phyloP scores from a whole-genome alignment of 1,284 basidiomycete species.

The Irpex rosettiformis region DNA sequence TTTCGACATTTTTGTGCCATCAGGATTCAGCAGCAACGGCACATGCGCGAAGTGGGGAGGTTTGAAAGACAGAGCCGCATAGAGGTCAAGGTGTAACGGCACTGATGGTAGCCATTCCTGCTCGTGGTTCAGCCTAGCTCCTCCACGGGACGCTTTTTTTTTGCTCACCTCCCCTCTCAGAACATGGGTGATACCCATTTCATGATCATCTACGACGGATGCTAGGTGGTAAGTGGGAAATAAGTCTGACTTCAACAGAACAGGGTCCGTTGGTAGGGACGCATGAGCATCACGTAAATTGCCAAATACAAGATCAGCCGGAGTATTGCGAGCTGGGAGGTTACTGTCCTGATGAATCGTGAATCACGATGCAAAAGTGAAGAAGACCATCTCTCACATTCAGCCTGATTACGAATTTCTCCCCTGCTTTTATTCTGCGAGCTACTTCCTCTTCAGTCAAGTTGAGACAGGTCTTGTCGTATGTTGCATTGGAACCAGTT shows the following conservation, averaged over 20 bases:
- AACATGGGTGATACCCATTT: conserved; percentile 96
- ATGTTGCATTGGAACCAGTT: conserved; percentile 71
- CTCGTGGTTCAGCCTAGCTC: neutral
- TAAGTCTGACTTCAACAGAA: conserved; percentile 88
- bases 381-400: conserved; percentile 53
- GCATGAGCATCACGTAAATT: conserved; percentile 68
- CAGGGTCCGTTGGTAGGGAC: conserved; percentile 84
- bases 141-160: too few species aligned
- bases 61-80: conserved; percentile 69
- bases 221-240: conserved; percentile 98
- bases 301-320: conserved; percentile 77
- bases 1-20: conserved; percentile 95
- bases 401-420: conserved; percentile 81
- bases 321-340: conserved; percentile 43
- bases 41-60: conserved; percentile 89
- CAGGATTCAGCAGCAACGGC: conserved; percentile 85
- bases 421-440: conserved; percentile 68
- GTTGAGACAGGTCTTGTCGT: conserved; percentile 85
- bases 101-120: conserved; percentile 96
- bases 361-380: conserved; percentile 11
- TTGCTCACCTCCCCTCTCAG: conserved; percentile 82
- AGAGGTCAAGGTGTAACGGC: conserved; percentile 91
- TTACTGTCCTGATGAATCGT: conserved; percentile 44
- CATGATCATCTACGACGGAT: conserved; percentile 92
- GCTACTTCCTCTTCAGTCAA: conserved; percentile 83